phyloP scores from a whole-genome alignment of 2,329 filamentous ascomycete genomes.

The Diaporthe nobilis region DNA sequence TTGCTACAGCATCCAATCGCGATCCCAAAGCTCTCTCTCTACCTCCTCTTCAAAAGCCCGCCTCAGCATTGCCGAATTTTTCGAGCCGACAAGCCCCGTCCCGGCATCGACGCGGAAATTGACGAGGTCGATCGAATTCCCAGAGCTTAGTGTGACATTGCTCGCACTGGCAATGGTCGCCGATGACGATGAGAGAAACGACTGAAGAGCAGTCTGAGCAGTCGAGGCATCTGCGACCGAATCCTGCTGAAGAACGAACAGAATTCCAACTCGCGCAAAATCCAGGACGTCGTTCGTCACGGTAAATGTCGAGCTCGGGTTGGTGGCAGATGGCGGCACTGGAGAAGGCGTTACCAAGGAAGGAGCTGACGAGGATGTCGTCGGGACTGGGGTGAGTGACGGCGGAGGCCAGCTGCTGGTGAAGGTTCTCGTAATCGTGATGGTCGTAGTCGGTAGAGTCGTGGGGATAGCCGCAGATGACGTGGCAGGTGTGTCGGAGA shows the following conservation, averaged over 20 bases:
- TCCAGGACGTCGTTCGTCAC: conserved; percentile 71
- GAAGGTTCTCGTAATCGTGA: conserved; percentile 50
- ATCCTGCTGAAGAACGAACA: conserved; percentile 73
- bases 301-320: conserved; percentile 57
- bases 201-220: conserved; percentile 69
- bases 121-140: conserved; percentile 66
- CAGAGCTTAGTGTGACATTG: conserved; percentile 54
- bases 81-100: conserved; percentile 47
- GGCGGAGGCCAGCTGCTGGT: conserved; percentile 37
- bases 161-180: conserved; percentile 52
- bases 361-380: conserved; percentile 45
- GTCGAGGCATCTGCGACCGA: conserved; percentile 63
- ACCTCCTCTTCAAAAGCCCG: conserved; percentile 26
- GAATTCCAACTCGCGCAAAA: conserved; percentile 73
- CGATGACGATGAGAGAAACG: conserved; percentile 63
- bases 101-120: conserved; percentile 59
- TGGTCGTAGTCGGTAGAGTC: conserved; percentile 44
- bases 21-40: conserved; percentile 4
- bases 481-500: conserved; percentile 40
- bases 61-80: conserved; percentile 21
- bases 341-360: conserved; percentile 39
- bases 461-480: conserved; percentile 39
- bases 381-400: conserved; percentile 47
- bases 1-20: conserved; percentile 5
- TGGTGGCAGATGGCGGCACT: conserved; percentile 43